Evolutionary conservation across 2,329 filamentous ascomycete species (phyloP).

Genomic region (Cytospora paraplurivora): DNA sequence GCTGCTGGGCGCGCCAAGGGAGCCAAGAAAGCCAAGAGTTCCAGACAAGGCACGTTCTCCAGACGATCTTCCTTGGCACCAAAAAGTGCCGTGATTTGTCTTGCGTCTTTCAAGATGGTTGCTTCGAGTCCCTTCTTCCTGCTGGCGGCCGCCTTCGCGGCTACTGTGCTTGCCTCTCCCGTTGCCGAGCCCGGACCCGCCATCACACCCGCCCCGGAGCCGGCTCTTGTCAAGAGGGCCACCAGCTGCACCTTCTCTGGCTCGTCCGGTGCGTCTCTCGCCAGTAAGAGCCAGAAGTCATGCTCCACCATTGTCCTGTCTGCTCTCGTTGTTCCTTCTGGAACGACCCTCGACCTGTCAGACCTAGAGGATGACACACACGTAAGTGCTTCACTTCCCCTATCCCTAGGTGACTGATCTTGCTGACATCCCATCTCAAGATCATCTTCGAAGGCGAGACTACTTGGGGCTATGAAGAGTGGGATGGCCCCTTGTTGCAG

Average conservation of each 20-base stretch:
- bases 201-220: conserved; percentile 20
- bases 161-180: conserved; percentile 11
- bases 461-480: conserved; percentile 66
- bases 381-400: conserved; percentile 32
- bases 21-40: conserved; percentile 12
- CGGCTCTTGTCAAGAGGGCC: conserved; percentile 18
- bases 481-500: conserved; percentile 64
- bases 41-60: conserved; percentile 4
- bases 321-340: conserved; percentile 56
- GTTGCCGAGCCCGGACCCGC: conserved; percentile 14
- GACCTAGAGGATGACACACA: conserved; percentile 51
- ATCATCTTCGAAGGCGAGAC: conserved; percentile 66
- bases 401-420: no score
- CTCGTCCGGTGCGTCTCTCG: conserved; percentile 41
- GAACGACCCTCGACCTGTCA: conserved; percentile 59
- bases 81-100: conserved; percentile 6
- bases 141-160: conserved; percentile 14
- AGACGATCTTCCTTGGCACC: conserved; percentile 6
- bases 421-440: conserved; percentile 31
- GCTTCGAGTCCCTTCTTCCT: not conserved
- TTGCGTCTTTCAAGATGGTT: conserved; percentile 7
- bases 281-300: conserved; percentile 48
- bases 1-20: conserved; percentile 6
- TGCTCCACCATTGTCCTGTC: conserved; percentile 56
- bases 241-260: conserved; percentile 56